Base-by-base conservation (phyloP, 352 stramenopile genomes). In the Globisporangium megalacanthum region DNA sequence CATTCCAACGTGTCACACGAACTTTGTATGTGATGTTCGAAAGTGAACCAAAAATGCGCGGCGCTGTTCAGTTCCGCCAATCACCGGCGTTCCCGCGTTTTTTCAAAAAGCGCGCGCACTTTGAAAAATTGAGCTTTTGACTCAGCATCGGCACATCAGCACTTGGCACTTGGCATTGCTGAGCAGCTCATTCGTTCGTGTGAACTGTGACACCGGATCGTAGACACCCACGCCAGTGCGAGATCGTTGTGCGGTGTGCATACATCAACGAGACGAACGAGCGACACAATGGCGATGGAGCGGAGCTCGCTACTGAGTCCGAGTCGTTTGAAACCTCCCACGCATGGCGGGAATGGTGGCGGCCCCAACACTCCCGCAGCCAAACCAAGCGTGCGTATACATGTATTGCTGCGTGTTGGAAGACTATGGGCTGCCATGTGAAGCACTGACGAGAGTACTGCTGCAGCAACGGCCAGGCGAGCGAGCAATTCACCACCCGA, bases 401-500 rank as follows among this genome's bases (percentile, higher is more conserved):
- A 22, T 49, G 47, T 22, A n/a, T 8, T 10, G n/a, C 7, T 50
- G 20, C 8, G 2, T 41, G 22, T 22, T n/a, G n/a, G 14, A 3
- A 19, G 6, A 19, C 9, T 22, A 13, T 36, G 6, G 15, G 29
- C 17, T 17, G 3, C 33, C 8, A 22, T 45, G 17, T 36, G 33
- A 17, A n/a, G 54, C 14, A 49, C n/a, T 64, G 19, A 13, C 11
- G 14, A 6, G 14, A 6, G 19, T 9, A 46, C n/a, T 44, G 49
- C 46, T 31, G n/a, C 4, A 6, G 10, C 47, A 33, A 10, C 20
- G 68, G 64, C 14, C 57, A 22, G 41, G 17, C 1, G 64, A 75
- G 19, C 73, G 63, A 15, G 65, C 69, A n/a, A 70, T 87, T 6
- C 75, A 80, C 48, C 73, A 91, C 56, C 82, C 82, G 22, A 90